Evolutionary conservation across 2,329 filamentous ascomycete species (phyloP).

Genomic region (Drechslerella coelobrocha): DNA sequence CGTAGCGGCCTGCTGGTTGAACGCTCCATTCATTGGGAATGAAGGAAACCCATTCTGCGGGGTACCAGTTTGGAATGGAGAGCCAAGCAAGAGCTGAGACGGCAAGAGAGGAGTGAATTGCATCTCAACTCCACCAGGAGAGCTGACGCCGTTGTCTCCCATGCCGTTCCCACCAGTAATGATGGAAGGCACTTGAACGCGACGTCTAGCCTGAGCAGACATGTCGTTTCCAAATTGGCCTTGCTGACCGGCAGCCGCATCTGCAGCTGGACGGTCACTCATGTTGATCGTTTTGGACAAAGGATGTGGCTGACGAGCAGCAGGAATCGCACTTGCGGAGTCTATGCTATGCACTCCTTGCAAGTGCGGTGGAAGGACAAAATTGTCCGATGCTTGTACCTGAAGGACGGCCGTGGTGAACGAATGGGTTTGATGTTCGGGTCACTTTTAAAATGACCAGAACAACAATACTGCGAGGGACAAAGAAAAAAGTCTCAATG

Average conservation of each 20-base stretch:
- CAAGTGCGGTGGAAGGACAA: conserved; percentile 81
- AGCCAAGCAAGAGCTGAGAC: conserved; percentile 91
- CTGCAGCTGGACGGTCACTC: conserved; percentile 63
- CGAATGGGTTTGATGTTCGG: conserved; percentile 41
- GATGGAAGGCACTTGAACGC: conserved; percentile 83
- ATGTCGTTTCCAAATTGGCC: conserved; percentile 89
- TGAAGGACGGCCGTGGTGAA: conserved; percentile 55
- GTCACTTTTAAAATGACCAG: conserved; percentile 48
- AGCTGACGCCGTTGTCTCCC: conserved; percentile 76
- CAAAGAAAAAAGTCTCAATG: conserved; percentile 52
- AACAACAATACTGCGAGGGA: conserved; percentile 55
- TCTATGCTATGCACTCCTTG: conserved; percentile 87
- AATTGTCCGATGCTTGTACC: conserved; percentile 69
- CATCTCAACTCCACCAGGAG: conserved; percentile 94
- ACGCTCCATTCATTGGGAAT: conserved; percentile 82
- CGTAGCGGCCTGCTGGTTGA: conserved; percentile 78
- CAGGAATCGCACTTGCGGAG: conserved; percentile 64
- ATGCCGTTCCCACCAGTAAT: conserved; percentile 74
- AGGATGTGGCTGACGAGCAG: conserved; percentile 71
- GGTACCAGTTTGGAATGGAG: conserved; percentile 94
- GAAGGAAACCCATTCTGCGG: conserved; percentile 90
- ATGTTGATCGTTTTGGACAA: conserved; percentile 80
- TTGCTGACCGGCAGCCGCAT: conserved; percentile 84
- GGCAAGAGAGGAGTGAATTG: conserved; percentile 96
- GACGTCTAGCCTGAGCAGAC: conserved; percentile 81